phyloP scores from a whole-genome alignment of 306 rosid species.

The Leucaena leucocephala region DNA sequence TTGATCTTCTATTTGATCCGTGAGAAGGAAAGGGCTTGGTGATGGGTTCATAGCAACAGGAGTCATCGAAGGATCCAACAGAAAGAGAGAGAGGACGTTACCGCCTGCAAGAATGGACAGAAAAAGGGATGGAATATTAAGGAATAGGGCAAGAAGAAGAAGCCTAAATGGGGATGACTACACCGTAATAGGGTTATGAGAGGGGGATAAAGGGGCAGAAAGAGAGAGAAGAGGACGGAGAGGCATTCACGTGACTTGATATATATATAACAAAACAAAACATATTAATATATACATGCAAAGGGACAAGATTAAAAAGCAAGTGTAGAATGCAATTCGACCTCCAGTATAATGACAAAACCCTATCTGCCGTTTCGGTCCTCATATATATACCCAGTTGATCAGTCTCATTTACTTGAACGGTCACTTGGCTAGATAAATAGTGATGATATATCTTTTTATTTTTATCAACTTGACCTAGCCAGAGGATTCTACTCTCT shows the following conservation, averaged over 20 bases:
- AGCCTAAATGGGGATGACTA: conserved; percentile 31
- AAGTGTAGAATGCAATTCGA: conserved; percentile 54
- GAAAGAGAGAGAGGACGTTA: conserved; percentile 11
- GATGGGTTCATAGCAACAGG: conserved; percentile 52
- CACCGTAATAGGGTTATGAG: conserved; percentile 42
- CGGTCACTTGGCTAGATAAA: not conserved
- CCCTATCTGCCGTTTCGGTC: conserved; percentile 44
- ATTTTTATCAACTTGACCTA: not conserved
- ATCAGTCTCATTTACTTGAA: not conserved
- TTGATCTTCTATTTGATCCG: conserved; percentile 41
- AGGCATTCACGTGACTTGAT: conserved; percentile 63
- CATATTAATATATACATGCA: not conserved
- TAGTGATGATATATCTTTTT: not conserved
- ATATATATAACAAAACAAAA: conserved; percentile 46
- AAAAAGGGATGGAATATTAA: conserved; percentile 42
- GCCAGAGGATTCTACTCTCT: not conserved
- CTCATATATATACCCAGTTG: conserved; percentile 2
- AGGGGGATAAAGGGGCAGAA: not conserved
- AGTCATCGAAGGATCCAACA: conserved; percentile 53
- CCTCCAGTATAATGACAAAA: conserved; percentile 37
- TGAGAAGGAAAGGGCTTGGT: conserved; percentile 42
- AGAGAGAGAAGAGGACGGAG: conserved; percentile 29
- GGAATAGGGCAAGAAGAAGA: conserved; percentile 32
- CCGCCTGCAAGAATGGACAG: conserved; percentile 36
- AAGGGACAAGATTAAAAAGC: conserved; percentile 58